Percentiles rank a stretch among this genome's conserved stretches.
Evolutionary conservation across 371 early-diverging fungal genomes (phyloP).

Genomic region (Polyrhizophydium stewartii): DNA sequence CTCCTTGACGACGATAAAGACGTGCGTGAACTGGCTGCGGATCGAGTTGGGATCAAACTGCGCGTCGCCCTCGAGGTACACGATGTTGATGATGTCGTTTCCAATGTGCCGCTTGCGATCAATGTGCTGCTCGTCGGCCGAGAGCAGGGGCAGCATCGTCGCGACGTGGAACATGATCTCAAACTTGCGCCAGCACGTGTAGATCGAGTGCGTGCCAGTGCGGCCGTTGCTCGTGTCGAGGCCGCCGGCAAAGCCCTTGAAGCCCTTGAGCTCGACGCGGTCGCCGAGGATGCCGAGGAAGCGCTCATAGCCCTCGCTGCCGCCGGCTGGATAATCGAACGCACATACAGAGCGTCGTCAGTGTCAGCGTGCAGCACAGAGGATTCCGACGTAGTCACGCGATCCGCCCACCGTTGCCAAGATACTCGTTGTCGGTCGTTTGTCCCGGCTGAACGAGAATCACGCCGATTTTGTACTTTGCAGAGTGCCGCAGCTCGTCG

Average conservation of each 20-base stretch:
- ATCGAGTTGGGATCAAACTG: conserved; percentile 60
- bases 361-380: no score
- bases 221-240: conserved; percentile 24
- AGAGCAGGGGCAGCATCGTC: conserved; percentile 29
- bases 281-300: conserved; percentile 31
- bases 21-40: conserved; percentile 67
- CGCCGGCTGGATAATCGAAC: background rate
- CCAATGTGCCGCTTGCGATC: conserved; percentile 38
- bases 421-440: conserved; percentile 33
- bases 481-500: conserved; percentile 29
- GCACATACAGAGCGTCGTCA: no score
- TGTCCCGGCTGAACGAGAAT: conserved; percentile 29
- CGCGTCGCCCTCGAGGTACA: conserved; percentile 56
- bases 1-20: conserved; percentile 59
- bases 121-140: conserved; percentile 36
- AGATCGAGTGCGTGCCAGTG: conserved; percentile 26
- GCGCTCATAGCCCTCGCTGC: conserved; percentile 10
- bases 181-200: conserved; percentile 26
- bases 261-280: conserved; percentile 20
- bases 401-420: conserved; percentile 25
- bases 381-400: no score
- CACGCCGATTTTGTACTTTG: conserved; percentile 35
- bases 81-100: conserved; percentile 64
- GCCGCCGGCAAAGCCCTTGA: conserved; percentile 30
- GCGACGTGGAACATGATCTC: conserved; percentile 43